phyloP scores from a whole-genome alignment of 352 stramenopile genomes.

The Blastocystis sp. region DNA sequence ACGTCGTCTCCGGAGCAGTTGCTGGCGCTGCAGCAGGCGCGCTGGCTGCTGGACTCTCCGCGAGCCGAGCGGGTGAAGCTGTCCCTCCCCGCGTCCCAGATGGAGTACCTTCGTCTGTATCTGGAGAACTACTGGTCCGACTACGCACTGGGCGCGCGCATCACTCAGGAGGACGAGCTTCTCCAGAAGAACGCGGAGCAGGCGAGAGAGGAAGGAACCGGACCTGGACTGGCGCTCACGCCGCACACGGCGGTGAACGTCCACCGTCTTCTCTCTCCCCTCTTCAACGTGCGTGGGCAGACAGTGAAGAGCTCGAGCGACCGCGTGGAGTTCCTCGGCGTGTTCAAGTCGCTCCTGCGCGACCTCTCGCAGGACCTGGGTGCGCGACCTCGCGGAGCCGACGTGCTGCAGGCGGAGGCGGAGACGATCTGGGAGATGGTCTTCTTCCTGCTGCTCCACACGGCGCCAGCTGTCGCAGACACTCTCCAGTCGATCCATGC shows the following conservation, averaged over 20 bases:
- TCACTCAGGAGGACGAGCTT: slow-evolving; percentile 27
- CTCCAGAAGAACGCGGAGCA: background rate
- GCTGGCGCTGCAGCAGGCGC: background rate
- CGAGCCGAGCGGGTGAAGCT: background rate
- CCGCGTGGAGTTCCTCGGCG: background rate
- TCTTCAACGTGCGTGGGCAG: background rate
- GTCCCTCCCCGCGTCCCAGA: background rate
- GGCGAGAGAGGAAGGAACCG: background rate
- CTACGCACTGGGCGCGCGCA: background rate
- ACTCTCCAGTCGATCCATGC: background rate
- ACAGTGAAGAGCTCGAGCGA: background rate
- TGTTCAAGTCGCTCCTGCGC: background rate
- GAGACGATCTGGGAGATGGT: background rate
- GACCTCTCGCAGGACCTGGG: background rate
- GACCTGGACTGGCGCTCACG: background rate
- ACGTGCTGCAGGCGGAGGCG: background rate
- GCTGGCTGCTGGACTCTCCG: background rate
- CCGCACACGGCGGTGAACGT: slow-evolving; percentile 21
- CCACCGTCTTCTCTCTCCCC: background rate
- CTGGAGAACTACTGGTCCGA: slow-evolving; percentile 42
- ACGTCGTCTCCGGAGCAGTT: background rate
- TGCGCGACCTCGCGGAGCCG: background rate
- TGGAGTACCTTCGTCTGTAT: slow-evolving; percentile 24
- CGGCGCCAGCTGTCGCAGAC: no score
- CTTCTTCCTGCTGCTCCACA: background rate